These are phyloP conservation scores for Raffaelea albimanens DNA, from an alignment of 2,329 filamentous ascomycete species.

Conservation along the genomic window DNA sequence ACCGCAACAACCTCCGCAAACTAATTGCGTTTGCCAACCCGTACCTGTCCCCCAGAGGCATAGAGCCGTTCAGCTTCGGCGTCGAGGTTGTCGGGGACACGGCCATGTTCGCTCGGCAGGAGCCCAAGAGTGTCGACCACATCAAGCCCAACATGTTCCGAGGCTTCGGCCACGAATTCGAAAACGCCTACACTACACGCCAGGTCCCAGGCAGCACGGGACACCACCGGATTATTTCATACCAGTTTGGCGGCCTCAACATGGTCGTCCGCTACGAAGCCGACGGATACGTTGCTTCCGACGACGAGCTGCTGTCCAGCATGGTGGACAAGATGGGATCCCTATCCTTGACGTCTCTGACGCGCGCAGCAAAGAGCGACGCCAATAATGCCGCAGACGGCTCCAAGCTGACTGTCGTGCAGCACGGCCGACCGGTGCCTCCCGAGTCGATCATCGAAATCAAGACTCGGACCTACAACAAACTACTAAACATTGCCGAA, in stretches of 20 bases:
- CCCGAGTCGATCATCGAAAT: background rate
- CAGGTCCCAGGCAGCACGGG: constrained; percentile 27
- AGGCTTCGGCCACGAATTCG: constrained; percentile 34
- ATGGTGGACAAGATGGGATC: background rate
- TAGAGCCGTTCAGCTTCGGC: constrained; percentile 29
- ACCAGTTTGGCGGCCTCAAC: constrained; percentile 29
- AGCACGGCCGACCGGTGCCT: background rate
- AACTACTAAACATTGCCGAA: constrained; percentile 9
- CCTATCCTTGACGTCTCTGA: too few relatives aligned
- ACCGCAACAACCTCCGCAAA: constrained; percentile 39
- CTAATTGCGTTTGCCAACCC: constrained; percentile 33
- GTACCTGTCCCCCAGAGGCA: too few relatives aligned
- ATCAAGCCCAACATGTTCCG: constrained; percentile 29
- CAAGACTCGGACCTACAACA: background rate
- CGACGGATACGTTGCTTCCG: constrained; percentile 15
- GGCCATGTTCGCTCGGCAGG: constrained; percentile 26
- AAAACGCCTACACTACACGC: constrained; percentile 32
- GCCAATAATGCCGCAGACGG: too few relatives aligned
- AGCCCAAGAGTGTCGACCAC: constrained; percentile 17
- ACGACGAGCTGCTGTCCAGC: background rate
- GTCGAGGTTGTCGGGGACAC: constrained; percentile 29
- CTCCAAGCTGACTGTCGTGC: constrained; percentile 27
- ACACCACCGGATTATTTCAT: constrained; percentile 36
- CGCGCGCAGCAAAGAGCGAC: too few relatives aligned
- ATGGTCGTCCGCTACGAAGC: constrained; percentile 33